A percentile compares a stretch with the other conserved stretches of the same genome.
Evolutionary conservation across 805 yeast genomes (phyloP).

Genomic region (Blastobotrys terrestris): DNA sequence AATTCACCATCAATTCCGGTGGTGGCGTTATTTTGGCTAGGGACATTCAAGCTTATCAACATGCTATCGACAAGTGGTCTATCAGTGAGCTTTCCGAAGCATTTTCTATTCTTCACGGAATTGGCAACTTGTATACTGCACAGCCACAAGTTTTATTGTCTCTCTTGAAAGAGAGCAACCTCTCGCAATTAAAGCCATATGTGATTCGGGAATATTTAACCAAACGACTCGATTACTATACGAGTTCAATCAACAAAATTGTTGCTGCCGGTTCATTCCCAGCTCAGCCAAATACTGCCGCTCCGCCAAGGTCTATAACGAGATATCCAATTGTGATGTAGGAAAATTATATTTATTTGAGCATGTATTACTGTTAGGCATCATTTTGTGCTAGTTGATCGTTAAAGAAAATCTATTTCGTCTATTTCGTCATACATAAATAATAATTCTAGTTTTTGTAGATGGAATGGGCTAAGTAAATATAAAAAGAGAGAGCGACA

Average conservation of each 20-base stretch:
- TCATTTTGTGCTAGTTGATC: neutral
- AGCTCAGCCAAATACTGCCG: neutral
- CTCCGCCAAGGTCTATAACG: neutral
- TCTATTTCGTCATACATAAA: too few relatives aligned
- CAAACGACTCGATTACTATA: conserved; percentile 64
- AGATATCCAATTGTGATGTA: neutral
- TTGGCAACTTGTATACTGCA: conserved; percentile 79
- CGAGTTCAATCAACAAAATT: conserved; percentile 35
- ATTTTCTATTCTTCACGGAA: conserved; percentile 68
- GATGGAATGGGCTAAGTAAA: too few relatives aligned
- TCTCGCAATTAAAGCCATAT: conserved; percentile 39
- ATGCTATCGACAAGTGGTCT: conserved; percentile 60
- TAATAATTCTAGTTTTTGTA: too few relatives aligned
- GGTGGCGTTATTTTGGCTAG: conserved; percentile 82
- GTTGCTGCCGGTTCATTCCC: neutral
- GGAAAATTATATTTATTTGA: neutral
- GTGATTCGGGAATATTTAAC: conserved; percentile 60
- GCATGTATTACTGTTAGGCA: neutral
- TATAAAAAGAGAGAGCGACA: too few relatives aligned
- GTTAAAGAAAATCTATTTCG: too few relatives aligned
- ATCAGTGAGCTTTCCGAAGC: conserved; percentile 53
- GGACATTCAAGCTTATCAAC: conserved; percentile 74
- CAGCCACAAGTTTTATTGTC: conserved; percentile 75
- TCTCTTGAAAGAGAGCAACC: conserved; percentile 72
- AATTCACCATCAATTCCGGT: conserved; percentile 65